These are phyloP conservation scores for Ogataea ramenticola DNA, from an alignment of 805 yeast genomes.

Conservation along the genomic window DNA sequence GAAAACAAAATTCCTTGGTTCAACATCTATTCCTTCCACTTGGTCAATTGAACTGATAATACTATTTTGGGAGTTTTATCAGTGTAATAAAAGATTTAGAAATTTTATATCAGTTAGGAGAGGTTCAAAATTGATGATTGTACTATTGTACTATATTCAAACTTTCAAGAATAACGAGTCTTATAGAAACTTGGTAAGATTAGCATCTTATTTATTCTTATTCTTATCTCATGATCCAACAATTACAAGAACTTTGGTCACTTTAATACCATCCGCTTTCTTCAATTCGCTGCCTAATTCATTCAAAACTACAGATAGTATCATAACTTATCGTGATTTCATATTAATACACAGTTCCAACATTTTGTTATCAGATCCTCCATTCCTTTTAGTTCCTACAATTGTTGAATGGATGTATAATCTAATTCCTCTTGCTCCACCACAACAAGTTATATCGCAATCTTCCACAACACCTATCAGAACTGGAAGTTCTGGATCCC, in stretches of 20 bases:
- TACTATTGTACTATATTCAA: constrained; percentile 50
- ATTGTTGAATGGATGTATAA: constrained; percentile 57
- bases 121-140: constrained; percentile 46
- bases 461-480: not conserved
- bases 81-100: constrained; percentile 58
- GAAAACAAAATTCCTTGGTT: constrained; percentile 1
- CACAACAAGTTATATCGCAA: not conserved
- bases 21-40: constrained; percentile 13
- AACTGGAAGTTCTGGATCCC: not conserved
- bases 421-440: constrained; percentile 36
- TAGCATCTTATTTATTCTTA: constrained; percentile 45
- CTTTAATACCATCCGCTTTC: constrained; percentile 35
- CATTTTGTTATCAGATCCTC: constrained; percentile 30
- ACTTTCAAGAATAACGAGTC: constrained; percentile 34
- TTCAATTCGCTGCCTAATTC: constrained; percentile 46
- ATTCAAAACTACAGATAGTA: constrained; percentile 26
- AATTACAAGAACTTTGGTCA: constrained; percentile 33
- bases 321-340: constrained; percentile 56
- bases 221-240: constrained; percentile 33
- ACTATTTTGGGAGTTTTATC: constrained; percentile 69
- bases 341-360: constrained; percentile 45
- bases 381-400: constrained; percentile 34
- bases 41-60: constrained; percentile 56
- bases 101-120: constrained; percentile 32
- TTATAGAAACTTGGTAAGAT: constrained; percentile 37